Conservation (phyloP, 345 rosid genomes). For the Eucalyptus paniculata region DNA sequence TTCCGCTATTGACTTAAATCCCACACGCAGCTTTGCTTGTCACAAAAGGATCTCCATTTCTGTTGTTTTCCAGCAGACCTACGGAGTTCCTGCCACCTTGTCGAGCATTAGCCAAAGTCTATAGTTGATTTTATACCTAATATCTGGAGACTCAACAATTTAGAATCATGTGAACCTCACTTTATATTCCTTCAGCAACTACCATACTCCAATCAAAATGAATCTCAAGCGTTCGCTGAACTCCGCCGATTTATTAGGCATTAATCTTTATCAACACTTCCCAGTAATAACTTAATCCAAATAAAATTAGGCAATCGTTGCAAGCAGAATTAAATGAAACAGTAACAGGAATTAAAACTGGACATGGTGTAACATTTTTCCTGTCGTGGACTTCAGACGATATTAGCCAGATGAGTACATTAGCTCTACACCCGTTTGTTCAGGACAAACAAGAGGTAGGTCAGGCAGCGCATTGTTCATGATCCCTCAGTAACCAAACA, state of each 20-base stretch:
- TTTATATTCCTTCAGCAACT: background rate
- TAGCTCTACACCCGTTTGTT: background rate
- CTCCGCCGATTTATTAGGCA: rapidly evolving
- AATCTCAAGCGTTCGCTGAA: rapidly evolving
- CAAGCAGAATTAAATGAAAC: background rate
- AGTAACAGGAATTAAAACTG: background rate
- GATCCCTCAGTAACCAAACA: no score
- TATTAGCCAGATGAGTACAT: background rate
- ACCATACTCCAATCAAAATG: background rate
- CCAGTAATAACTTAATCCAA: background rate
- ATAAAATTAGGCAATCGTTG: background rate
- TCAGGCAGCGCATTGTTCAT: background rate
- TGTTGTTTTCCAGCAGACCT: background rate
- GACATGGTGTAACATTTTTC: background rate
- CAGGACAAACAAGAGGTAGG: no score
- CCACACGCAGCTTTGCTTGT: background rate
- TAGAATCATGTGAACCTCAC: background rate
- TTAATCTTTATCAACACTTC: background rate
- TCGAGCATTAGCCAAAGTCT: background rate
- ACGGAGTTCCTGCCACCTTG: background rate
- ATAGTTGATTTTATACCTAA: background rate
- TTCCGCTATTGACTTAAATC: background rate
- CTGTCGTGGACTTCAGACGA: background rate
- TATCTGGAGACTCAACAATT: background rate
- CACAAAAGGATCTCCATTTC: background rate